phyloP scores from a whole-genome alignment of 768 basidiomycete species.

The Phylloporus sp. region DNA sequence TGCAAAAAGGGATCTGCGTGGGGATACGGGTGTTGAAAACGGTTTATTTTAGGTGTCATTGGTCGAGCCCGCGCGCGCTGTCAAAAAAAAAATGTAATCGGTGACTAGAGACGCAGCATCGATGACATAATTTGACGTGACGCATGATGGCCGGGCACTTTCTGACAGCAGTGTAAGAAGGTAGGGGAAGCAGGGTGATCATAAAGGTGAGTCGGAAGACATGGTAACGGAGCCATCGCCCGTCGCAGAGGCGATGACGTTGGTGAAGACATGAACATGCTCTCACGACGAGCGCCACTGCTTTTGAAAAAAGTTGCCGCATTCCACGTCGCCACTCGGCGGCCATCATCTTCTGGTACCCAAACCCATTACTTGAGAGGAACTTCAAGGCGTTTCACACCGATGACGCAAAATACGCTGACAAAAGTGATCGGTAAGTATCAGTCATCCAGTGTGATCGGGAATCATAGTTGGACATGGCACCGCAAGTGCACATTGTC shows the following conservation, averaged over 20 bases:
- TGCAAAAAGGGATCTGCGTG: neutral
- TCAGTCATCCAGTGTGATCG: neutral
- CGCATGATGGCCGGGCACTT: neutral
- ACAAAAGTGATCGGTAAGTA: neutral
- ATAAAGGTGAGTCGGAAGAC: neutral
- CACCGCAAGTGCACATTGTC: neutral
- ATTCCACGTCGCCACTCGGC: too few relatives aligned
- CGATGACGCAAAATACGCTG: neutral
- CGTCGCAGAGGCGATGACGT: too few relatives aligned
- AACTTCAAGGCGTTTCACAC: neutral
- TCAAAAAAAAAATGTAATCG: neutral
- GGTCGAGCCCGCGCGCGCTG: neutral
- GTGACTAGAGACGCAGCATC: neutral
- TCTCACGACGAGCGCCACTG: too few relatives aligned
- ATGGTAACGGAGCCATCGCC: neutral
- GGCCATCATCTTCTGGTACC: too few relatives aligned
- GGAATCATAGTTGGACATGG: neutral
- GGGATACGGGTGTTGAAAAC: too few relatives aligned
- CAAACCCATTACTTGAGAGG: too few relatives aligned
- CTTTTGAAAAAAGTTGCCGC: too few relatives aligned
- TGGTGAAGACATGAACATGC: too few relatives aligned
- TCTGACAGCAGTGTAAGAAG: too few relatives aligned
- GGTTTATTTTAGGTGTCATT: neutral
- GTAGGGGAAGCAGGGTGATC: too few relatives aligned
- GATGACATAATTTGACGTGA: neutral